Base-by-base conservation (phyloP, 23 red algal species). In the Gracilaria domingensis region DNA sequence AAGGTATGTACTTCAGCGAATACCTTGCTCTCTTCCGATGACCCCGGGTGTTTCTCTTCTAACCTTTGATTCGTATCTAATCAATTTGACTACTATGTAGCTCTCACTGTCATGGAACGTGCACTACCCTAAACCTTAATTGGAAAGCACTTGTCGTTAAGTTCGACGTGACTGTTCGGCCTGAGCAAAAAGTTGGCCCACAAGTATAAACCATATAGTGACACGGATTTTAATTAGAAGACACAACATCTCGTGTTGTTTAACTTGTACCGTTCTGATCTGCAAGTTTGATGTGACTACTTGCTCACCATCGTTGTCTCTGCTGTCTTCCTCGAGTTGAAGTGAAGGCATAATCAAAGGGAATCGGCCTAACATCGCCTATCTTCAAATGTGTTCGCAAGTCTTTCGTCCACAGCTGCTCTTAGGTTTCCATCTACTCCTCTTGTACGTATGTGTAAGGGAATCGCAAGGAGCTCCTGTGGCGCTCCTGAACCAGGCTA, bases 181-280 rank as follows among this genome's bases (percentile, higher is more conserved):
- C 1, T 69, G 64, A 37, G 38, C 12, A 37, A 13, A 14, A 37
- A 34, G 32, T 69, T 9, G 7, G 14, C 51, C 51, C 11, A 8
- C 13, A 55, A 55, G 14, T 18, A 55, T 20, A 55, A n/a, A 20
- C 51, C 51, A 1, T 55, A 20, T 55, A 20, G 51, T 20, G 51
- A 36, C 5, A 18, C 16, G 32, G 64, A 36, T 37, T 62, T 69
- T 69, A 69, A 69, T 69, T 69, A 69, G 64, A 69, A 69, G 64
- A 14, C 38, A 4, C 64, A 69, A 69, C 33, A 69, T 69, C 23
- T 34, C 8, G 26, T 32, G 38, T 17, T 28, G 4, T 32, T 37
- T 32, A 37, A 37, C 20, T 17, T 37, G 26, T 34, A 20, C 29
- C 26, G 29, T 37, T 32, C 26, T 69, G 64, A 69, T 37, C 64